A percentile compares a stretch with the other conserved stretches of the same genome.
These are phyloP conservation scores for Panicum hallii DNA, from an alignment of 202 grass and related monocot species.

Conservation along the genomic window DNA sequence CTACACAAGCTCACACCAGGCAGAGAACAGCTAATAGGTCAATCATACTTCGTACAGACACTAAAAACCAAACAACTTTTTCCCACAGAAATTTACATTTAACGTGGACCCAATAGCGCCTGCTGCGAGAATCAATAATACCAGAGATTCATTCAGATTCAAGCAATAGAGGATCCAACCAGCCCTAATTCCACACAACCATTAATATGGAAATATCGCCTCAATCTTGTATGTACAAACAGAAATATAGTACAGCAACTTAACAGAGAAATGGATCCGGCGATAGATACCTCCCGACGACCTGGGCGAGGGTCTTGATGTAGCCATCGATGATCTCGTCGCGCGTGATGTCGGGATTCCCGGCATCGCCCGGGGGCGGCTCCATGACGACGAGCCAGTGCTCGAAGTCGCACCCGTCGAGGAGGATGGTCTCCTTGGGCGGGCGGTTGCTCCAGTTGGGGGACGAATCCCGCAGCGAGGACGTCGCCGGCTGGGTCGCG, in stretches of 20 bases:
- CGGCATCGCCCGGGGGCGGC: slow-evolving; percentile 53
- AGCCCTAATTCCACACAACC: not conserved
- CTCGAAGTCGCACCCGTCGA: slow-evolving; percentile 76
- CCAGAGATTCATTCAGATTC: slow-evolving; percentile 15
- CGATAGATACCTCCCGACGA: slow-evolving; percentile 57
- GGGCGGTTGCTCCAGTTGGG: slow-evolving; percentile 68
- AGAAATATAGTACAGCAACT: not conserved
- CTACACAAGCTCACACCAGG: not conserved
- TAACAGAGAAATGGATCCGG: slow-evolving; percentile 14
- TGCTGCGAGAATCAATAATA: not conserved
- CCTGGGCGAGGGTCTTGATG: slow-evolving; percentile 65
- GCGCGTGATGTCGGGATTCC: slow-evolving; percentile 44
- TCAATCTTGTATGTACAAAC: not conserved
- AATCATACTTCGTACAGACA: not conserved
- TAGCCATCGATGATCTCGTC: slow-evolving; percentile 69
- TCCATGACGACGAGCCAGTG: slow-evolving; percentile 82
- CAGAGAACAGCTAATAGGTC: not conserved
- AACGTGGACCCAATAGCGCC: not conserved
- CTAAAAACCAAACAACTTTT: not conserved
- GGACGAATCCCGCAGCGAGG: slow-evolving; percentile 66
- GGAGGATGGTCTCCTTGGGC: slow-evolving; percentile 62
- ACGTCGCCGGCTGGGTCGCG: slow-evolving; percentile 61
- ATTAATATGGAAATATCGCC: not conserved
- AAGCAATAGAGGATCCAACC: not conserved
- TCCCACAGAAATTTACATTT: not conserved